A percentile compares a stretch with the other conserved stretches of the same genome.
phyloP scores from a whole-genome alignment of 2,329 filamentous ascomycete genomes.

The Botryosphaeria dothidea region DNA sequence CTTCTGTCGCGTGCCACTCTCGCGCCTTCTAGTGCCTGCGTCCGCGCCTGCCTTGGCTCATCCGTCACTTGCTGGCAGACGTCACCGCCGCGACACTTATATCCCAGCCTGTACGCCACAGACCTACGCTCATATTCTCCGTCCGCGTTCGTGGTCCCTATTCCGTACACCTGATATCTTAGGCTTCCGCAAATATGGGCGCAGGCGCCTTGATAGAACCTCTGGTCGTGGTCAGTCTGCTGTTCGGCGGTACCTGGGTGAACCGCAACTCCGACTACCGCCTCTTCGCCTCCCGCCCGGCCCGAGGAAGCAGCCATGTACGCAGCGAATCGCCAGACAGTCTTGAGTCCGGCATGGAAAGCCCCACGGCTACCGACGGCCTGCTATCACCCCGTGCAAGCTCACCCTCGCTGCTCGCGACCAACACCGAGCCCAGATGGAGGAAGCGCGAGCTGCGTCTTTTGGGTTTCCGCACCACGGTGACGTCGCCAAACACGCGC shows the following conservation, averaged over 20 bases:
- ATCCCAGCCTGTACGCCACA: background rate
- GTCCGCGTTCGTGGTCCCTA: background rate
- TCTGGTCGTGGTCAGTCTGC: slow-evolving; percentile 59
- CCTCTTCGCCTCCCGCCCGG: slow-evolving; percentile 32
- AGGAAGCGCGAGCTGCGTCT: slow-evolving; percentile 51
- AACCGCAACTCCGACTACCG: slow-evolving; percentile 53
- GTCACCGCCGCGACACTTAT: background rate
- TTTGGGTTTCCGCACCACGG: slow-evolving; percentile 47
- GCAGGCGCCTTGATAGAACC: slow-evolving; percentile 61
- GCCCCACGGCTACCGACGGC: slow-evolving; percentile 34
- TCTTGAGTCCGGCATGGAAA: slow-evolving; percentile 43
- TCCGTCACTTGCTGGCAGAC: background rate
- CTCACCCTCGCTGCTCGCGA: slow-evolving; percentile 44
- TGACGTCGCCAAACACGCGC: slow-evolving; percentile 63
- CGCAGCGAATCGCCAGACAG: slow-evolving; percentile 42
- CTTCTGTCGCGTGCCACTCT: slow-evolving; percentile 3
- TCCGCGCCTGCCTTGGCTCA: background rate
- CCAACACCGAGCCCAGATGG: slow-evolving; percentile 50
- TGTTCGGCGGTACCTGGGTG: slow-evolving; percentile 63
- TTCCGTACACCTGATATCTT: background rate
- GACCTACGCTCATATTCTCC: background rate
- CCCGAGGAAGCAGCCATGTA: slow-evolving; percentile 20
- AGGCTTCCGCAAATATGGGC: slow-evolving; percentile 45
- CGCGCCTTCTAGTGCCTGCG: background rate
- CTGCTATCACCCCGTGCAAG: slow-evolving; percentile 34